A percentile compares a stretch with the other conserved stretches of the same genome.
Conservation (phyloP, 495 filamentous ascomycete species). For the Penicillium chermesinum region DNA sequence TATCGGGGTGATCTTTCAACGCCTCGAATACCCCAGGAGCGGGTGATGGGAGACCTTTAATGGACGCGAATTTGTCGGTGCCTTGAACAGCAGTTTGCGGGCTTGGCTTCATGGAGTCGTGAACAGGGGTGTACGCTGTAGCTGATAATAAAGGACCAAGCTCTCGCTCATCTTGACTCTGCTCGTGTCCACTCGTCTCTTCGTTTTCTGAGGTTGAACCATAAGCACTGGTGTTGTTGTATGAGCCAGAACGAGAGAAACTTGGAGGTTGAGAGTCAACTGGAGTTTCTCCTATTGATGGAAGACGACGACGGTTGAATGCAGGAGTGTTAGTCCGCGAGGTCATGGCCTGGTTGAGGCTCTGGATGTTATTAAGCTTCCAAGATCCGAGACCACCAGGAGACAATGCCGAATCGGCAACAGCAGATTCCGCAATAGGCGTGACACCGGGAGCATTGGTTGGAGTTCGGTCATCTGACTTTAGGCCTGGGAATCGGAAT, state of each 20-base stretch:
- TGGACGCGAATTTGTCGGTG: slow-evolving; percentile 34
- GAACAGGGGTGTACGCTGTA: slow-evolving; percentile 44
- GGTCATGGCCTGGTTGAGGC: slow-evolving; percentile 62
- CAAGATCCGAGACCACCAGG: slow-evolving; percentile 66
- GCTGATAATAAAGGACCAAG: slow-evolving; percentile 42
- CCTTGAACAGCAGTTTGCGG: slow-evolving; percentile 51
- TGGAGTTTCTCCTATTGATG: slow-evolving; percentile 79
- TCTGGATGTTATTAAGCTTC: slow-evolving; percentile 51
- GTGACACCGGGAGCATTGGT: slow-evolving; percentile 73
- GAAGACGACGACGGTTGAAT: slow-evolving; percentile 63
- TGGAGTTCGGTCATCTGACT: slow-evolving; percentile 66
- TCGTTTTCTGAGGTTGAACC: slow-evolving; percentile 44
- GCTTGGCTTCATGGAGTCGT: slow-evolving; percentile 36
- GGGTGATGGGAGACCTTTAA: slow-evolving; percentile 57
- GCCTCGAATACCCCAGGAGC: slow-evolving; percentile 49
- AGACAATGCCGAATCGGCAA: slow-evolving; percentile 80
- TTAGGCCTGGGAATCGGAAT: slow-evolving; percentile 62
- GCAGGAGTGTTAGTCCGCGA: slow-evolving; percentile 71
- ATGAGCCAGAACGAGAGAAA: slow-evolving; percentile 34
- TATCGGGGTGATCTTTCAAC: slow-evolving; percentile 53
- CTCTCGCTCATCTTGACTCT: slow-evolving; percentile 26
- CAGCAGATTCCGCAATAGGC: slow-evolving; percentile 86
- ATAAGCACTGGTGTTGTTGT: slow-evolving; percentile 42
- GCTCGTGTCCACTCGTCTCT: slow-evolving; percentile 28
- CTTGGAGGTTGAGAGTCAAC: slow-evolving; percentile 49